Conservation (phyloP, 2,329 filamentous ascomycete genomes). For the Emmonsiellopsis sp. region DNA sequence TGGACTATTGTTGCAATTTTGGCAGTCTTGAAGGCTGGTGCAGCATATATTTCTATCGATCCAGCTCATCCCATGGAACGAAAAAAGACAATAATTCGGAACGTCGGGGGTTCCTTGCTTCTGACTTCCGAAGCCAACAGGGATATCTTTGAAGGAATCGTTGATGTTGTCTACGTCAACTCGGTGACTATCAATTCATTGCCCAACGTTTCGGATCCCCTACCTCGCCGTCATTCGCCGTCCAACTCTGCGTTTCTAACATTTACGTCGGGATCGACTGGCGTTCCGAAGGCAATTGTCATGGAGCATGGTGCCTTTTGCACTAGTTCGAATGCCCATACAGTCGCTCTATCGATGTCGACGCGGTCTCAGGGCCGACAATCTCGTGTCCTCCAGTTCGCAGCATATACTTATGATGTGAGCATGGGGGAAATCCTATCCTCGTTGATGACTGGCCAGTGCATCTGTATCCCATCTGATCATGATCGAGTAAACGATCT, state of each 20-base stretch:
- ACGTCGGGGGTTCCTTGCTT: background rate
- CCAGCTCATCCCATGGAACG: constrained; percentile 36
- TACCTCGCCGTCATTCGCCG: constrained; percentile 4
- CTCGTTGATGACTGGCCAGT: constrained; percentile 67
- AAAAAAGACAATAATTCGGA: background rate
- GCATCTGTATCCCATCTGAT: constrained; percentile 64
- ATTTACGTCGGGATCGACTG: constrained; percentile 77
- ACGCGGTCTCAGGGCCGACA: constrained; percentile 14
- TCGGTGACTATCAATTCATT: background rate
- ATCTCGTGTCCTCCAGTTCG: constrained; percentile 64
- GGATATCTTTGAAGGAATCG: constrained; percentile 8
- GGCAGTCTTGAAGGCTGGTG: constrained; percentile 63
- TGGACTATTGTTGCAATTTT: constrained; percentile 69
- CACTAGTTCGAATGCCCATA: constrained; percentile 60
- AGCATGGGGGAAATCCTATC: constrained; percentile 89
- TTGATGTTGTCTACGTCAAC: constrained; percentile 6
- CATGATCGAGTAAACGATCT: constrained; percentile 65
- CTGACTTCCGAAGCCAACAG: background rate
- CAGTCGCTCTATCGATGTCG: constrained; percentile 51
- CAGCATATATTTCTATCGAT: constrained; percentile 67
- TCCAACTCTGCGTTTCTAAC: constrained; percentile 60
- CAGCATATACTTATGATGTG: constrained; percentile 75
- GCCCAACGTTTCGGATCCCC: background rate
- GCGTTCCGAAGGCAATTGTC: constrained; percentile 67
- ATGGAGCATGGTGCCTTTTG: constrained; percentile 67